Conservation (phyloP, 805 yeast genomes). For the Hanseniaspora opuntiae region DNA sequence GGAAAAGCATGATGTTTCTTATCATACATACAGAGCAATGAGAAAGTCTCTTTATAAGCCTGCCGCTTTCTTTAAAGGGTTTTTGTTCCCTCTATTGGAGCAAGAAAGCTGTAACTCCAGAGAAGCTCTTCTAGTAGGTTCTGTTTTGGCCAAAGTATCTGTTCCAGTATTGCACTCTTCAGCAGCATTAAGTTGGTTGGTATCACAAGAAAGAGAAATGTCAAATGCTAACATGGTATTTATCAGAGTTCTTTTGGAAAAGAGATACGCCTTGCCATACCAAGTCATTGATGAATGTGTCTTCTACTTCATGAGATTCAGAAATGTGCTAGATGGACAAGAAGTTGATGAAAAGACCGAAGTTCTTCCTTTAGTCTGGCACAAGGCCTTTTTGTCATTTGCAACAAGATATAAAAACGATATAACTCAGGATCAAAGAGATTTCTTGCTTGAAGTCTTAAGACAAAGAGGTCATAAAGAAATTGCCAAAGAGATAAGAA, state of each 20-base stretch:
- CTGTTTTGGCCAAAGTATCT: constrained; percentile 76
- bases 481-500: constrained; percentile 85
- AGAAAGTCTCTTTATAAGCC: constrained; percentile 93
- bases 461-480: constrained; percentile 80
- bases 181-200: constrained; percentile 76
- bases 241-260: constrained; percentile 77
- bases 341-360: constrained; percentile 31
- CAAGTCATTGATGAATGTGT: constrained; percentile 91
- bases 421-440: constrained; percentile 97
- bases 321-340: constrained; percentile 40
- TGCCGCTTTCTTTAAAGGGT: constrained; percentile 93
- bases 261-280: constrained; percentile 91
- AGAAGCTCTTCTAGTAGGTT: constrained; percentile 91
- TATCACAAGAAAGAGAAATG: constrained; percentile 37
- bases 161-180: constrained; percentile 93
- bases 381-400: constrained; percentile 84
- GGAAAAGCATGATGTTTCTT: constrained; percentile 69
- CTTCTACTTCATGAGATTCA: constrained; percentile 82
- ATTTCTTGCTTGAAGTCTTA: constrained; percentile 77
- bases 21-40: constrained; percentile 81
- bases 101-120: constrained; percentile 67
- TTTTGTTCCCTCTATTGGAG: constrained; percentile 79
- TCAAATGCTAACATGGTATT: constrained; percentile 62
- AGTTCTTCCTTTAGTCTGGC: constrained; percentile 87
- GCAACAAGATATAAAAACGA: constrained; percentile 95